Evolutionary conservation across 1,284 basidiomycete genomes (phyloP), one percentile per base, ranked within the genome.

Genomic region (Tylopilus sp.): DNA sequence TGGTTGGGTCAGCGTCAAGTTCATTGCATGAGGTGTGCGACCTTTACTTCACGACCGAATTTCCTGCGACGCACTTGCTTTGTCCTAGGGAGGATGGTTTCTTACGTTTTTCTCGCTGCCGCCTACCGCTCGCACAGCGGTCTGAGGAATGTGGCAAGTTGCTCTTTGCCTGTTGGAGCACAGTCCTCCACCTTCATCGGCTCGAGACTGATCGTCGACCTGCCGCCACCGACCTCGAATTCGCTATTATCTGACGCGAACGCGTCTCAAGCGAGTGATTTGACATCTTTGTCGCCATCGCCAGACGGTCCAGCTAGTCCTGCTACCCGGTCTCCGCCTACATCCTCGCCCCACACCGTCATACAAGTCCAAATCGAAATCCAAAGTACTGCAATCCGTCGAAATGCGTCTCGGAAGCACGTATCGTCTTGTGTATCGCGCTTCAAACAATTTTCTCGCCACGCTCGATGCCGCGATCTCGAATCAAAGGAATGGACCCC

Each of bases 161-260:
- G 64, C 69, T 2, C 74, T 86, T 1, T 69, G 73, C 2, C 65
- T 87, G 2, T 64, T 79, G 10, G 81, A 81, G 47, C 69, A 77
- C 49, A 84, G 82, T 49, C 75, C 81, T 0, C 77, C 2, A 80
- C 83, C 7, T 80, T 71, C 58, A 61, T 87, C 41, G 77, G 85
- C 56, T 77, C 80, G 0, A 75, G 74, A 4, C 66, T 87, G 21
- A 58, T 83, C 38, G 73, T 87, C 35, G 64, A 72, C 1, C 73
- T 78, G 1, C 57, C 61, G 17, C 48, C 56, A 8, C 40, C 38
- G 29, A 34, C 50, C 14, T 55, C 51, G 26, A 53, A 33, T 31
- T 34, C 3, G 49, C 17, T 17, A 4, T 7, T 26, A 4, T 12
- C 39, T 11, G 12, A 34, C 18, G 7, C 31, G 1, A 44, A 33